These are phyloP conservation scores for Hyparrhenia diplandra DNA, from an alignment of 176 grass and related monocot genomes.

Conservation along the genomic window DNA sequence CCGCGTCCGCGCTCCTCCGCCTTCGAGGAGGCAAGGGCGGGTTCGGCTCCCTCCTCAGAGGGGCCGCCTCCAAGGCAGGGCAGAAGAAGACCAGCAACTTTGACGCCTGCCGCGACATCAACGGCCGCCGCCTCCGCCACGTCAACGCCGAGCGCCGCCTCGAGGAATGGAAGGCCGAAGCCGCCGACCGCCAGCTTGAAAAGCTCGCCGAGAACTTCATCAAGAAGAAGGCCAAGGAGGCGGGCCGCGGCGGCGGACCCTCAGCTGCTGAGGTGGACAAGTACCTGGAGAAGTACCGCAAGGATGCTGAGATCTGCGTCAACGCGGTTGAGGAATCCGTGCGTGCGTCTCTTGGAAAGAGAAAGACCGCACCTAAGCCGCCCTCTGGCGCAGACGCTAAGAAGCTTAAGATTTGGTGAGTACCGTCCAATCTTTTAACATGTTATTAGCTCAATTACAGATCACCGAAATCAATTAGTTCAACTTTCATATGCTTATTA, in stretches of 20 bases:
- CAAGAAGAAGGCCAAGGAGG: slow-evolving; percentile 84
- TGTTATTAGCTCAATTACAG: not conserved
- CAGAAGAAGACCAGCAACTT: slow-evolving; percentile 99
- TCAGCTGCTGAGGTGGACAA: slow-evolving; percentile 69
- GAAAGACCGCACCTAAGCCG: slow-evolving; percentile 48
- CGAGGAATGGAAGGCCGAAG: slow-evolving; percentile 91
- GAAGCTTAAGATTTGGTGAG: slow-evolving; percentile 89
- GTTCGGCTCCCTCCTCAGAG: slow-evolving; percentile 88
- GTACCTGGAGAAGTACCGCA: slow-evolving; percentile 80
- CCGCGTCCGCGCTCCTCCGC: slow-evolving; percentile 52
- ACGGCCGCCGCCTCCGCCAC: slow-evolving; percentile 78
- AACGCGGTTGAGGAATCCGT: slow-evolving; percentile 75
- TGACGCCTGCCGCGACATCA: slow-evolving; percentile 95
- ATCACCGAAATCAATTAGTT: not conserved
- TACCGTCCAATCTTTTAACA: not conserved
- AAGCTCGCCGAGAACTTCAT: slow-evolving; percentile 82
- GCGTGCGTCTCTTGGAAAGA: slow-evolving; percentile 72
- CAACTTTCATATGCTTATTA: not conserved
- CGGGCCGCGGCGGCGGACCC: slow-evolving; percentile 13
- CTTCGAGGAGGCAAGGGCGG: slow-evolving; percentile 93
- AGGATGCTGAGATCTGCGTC: slow-evolving; percentile 75
- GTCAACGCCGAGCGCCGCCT: slow-evolving; percentile 94
- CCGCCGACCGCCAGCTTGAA: slow-evolving; percentile 66
- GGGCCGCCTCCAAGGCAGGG: slow-evolving; percentile 88
- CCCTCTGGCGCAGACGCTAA: slow-evolving; percentile 50